phyloP scores from a whole-genome alignment of 352 stramenopile genomes.

The Globisporangium splendens region DNA sequence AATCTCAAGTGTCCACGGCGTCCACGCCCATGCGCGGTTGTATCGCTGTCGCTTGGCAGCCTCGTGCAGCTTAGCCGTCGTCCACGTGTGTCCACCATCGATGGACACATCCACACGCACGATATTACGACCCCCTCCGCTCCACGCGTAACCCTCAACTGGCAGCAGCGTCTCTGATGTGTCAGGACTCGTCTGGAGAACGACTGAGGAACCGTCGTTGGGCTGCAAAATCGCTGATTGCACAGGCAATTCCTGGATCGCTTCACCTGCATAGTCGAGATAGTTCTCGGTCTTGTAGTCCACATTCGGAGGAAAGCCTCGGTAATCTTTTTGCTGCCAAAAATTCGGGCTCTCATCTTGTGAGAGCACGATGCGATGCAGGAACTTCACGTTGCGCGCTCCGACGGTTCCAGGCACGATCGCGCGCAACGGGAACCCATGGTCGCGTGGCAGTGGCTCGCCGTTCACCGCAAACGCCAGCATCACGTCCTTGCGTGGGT shows the following conservation, averaged over 20 bases:
- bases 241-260: conserved; percentile 90
- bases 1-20: conserved; percentile 93
- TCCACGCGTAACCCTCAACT: conserved; percentile 93
- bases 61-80: conserved; percentile 72
- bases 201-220: conserved; percentile 44
- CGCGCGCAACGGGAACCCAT: conserved; percentile 91
- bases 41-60: conserved; percentile 82
- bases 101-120: conserved; percentile 95
- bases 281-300: conserved; percentile 84
- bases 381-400: conserved; percentile 93
- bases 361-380: conserved; percentile 80
- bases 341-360: conserved; percentile 82
- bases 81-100: conserved; percentile 94
- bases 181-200: conserved; percentile 42
- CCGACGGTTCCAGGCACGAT: conserved; percentile 90
- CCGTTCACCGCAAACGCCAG: conserved; percentile 96
- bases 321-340: conserved; percentile 93
- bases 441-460: conserved; percentile 76
- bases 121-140: conserved; percentile 92
- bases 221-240: conserved; percentile 89
- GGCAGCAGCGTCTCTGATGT: conserved; percentile 45
- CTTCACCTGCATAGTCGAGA: conserved; percentile 78
- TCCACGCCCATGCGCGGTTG: conserved; percentile 94
- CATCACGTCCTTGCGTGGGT: conserved; percentile 87
- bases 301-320: conserved; percentile 80